A percentile compares a stretch with the other conserved stretches of the same genome.
phyloP scores from a whole-genome alignment of 345 rosid genomes.

The Cardiospermum halicacabum region DNA sequence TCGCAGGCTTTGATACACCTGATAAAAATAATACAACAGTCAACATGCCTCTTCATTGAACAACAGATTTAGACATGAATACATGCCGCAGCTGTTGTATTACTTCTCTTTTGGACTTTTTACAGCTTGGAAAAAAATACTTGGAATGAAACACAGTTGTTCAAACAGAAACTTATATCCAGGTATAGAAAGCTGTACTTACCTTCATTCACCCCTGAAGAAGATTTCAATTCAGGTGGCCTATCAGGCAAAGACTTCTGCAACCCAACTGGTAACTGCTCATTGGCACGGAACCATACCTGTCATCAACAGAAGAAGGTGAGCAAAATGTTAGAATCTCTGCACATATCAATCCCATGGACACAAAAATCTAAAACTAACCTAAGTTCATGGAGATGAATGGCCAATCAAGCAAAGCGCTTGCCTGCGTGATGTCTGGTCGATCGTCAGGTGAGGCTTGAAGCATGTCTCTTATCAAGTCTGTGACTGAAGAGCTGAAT shows the following conservation, averaged over 20 bases:
- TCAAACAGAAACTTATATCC: conserved; percentile 4
- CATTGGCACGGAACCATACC: conserved; percentile 98
- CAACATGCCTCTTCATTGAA: conserved; percentile 1
- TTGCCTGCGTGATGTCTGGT: conserved; percentile 98
- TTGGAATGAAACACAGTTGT: neutral
- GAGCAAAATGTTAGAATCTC: conserved; percentile 37
- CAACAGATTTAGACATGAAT: conserved; percentile 1
- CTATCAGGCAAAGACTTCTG: conserved; percentile 88
- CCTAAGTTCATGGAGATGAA: conserved; percentile 72
- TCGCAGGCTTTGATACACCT: conserved; percentile 49
- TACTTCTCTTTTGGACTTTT: neutral
- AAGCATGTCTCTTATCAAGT: conserved; percentile 84
- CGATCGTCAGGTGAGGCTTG: conserved; percentile 87
- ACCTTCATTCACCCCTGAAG: conserved; percentile 53
- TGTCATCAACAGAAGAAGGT: conserved; percentile 46
- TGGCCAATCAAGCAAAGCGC: conserved; percentile 73
- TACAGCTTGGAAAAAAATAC: neutral
- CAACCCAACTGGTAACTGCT: conserved; percentile 60
- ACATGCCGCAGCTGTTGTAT: neutral
- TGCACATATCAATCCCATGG: conserved; percentile 22
- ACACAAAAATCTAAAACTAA: conserved; percentile 56
- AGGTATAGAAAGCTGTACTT: conserved; percentile 8
- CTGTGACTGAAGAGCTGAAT: conserved; percentile 56
- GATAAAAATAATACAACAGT: conserved; percentile 21
- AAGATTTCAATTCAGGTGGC: conserved; percentile 63